phyloP scores from a whole-genome alignment of 805 yeast genomes.

The Metschnikowia peoriensis region DNA sequence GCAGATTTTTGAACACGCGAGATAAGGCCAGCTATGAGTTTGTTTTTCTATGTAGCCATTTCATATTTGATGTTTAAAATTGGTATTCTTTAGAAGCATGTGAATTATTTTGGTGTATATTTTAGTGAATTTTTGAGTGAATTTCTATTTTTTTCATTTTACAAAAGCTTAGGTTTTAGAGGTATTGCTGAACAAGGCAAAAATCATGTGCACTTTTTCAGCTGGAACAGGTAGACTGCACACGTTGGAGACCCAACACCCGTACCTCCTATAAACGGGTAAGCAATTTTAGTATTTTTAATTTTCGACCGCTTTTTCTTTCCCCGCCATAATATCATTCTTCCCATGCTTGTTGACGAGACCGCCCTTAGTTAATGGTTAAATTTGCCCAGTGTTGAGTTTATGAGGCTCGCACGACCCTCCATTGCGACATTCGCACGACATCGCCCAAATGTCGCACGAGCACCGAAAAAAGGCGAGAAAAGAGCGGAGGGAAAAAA shows the following conservation, averaged over 20 bases:
- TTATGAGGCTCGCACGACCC: background rate
- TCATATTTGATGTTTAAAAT: background rate
- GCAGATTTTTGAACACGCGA: background rate
- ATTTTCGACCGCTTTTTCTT: no score
- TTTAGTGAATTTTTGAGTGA: no score
- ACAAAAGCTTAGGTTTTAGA: no score
- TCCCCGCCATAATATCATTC: background rate
- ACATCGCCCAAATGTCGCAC: slow-evolving; percentile 8
- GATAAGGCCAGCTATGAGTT: background rate
- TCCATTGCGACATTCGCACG: slow-evolving; percentile 2
- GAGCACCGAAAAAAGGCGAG: slow-evolving; percentile 5
- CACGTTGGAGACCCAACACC: background rate
- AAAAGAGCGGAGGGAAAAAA: slow-evolving; percentile 2
- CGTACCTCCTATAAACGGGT: slow-evolving; percentile 1
- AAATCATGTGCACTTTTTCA: slow-evolving; percentile 3
- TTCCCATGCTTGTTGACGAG: background rate
- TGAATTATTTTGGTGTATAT: no score
- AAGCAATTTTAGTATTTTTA: no score
- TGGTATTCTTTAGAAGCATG: no score
- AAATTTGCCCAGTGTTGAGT: no score
- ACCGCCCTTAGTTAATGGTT: background rate
- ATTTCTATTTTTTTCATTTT: no score
- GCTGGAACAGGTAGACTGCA: background rate
- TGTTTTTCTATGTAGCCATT: background rate
- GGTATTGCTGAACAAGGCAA: background rate